Evolutionary conservation across 164 flowering plant genomes (phyloP).

Genomic region (Tetracentron sinense): DNA sequence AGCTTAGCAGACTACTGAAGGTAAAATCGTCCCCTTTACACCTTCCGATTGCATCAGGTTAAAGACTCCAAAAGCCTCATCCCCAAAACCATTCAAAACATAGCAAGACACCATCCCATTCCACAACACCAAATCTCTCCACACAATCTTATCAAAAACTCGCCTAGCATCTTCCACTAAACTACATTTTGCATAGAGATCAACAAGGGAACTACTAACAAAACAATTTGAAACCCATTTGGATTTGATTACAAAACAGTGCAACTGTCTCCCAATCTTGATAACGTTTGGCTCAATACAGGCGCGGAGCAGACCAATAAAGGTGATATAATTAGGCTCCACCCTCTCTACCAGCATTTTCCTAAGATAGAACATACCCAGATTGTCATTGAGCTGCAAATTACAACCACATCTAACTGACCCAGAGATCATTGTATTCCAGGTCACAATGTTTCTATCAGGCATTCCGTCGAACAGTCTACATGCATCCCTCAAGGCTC

Average conservation of each 20-base stretch:
- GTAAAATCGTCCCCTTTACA: conserved; percentile 47
- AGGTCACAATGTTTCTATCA: conserved; percentile 43
- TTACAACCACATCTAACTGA: conserved; percentile 6
- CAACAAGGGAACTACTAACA: conserved; percentile 42
- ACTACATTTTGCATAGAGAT: conserved; percentile 50
- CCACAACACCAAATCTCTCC: conserved; percentile 58
- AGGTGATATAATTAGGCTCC: conserved; percentile 43
- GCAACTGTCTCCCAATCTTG: conserved; percentile 42
- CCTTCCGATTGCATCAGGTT: conserved; percentile 40
- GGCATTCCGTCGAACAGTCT: conserved; percentile 58
- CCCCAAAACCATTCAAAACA: conserved; percentile 32
- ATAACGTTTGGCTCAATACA: conserved; percentile 28
- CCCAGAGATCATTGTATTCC: conserved; percentile 57
- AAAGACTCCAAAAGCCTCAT: conserved; percentile 39
- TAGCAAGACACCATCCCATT: conserved; percentile 62
- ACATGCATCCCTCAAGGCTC: conserved; percentile 27
- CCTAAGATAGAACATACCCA: conserved; percentile 42
- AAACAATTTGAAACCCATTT: conserved; percentile 35
- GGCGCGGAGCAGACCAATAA: conserved; percentile 36
- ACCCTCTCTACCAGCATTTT: conserved; percentile 45
- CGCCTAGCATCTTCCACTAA: conserved; percentile 39
- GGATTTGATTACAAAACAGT: conserved; percentile 38
- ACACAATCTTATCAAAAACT: conserved; percentile 36
- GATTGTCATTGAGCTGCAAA: not conserved
- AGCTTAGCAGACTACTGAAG: conserved; percentile 43